phyloP scores from a whole-genome alignment of 2,329 filamentous ascomycete genomes.

The Thelonectria discophora region DNA sequence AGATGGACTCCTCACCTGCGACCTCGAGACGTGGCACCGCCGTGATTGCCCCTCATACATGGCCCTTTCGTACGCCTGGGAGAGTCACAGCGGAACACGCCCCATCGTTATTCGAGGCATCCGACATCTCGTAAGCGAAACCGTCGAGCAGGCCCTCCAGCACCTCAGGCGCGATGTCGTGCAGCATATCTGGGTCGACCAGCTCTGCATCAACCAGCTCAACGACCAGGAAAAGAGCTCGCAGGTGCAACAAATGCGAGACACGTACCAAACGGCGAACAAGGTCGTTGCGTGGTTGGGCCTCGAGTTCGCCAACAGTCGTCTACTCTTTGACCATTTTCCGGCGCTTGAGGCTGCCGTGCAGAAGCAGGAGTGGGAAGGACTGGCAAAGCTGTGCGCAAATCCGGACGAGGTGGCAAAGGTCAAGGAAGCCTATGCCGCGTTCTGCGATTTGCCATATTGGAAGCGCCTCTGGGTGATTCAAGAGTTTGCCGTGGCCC shows the following conservation, averaged over 20 bases:
- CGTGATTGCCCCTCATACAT: slow-evolving; percentile 4
- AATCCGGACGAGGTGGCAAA: not conserved
- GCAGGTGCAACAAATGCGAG: slow-evolving; percentile 28
- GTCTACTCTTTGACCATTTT: slow-evolving; percentile 16
- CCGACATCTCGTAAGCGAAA: not conserved
- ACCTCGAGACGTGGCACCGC: not conserved
- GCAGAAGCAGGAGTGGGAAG: not conserved
- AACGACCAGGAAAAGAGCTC: slow-evolving; percentile 21
- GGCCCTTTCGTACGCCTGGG: slow-evolving; percentile 17
- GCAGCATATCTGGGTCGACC: slow-evolving; percentile 24
- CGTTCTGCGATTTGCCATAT: slow-evolving; percentile 18
- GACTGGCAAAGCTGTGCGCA: not conserved
- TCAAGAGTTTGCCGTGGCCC: slow-evolving; percentile 24
- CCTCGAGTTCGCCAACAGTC: not conserved
- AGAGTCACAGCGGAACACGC: not conserved
- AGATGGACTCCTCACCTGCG: not conserved
- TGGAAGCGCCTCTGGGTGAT: slow-evolving; percentile 33
- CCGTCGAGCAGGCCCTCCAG: slow-evolving; percentile 6
- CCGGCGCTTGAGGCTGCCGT: not conserved
- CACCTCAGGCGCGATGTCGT: not conserved
- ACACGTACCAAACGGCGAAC: slow-evolving; percentile 18
- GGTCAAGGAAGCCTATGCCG: slow-evolving; percentile 10
- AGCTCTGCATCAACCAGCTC: slow-evolving; percentile 28
- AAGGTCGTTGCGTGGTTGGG: slow-evolving; percentile 22
- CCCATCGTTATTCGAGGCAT: slow-evolving; percentile 1